These are phyloP conservation scores for Boletus pseudopeckii DNA, from an alignment of 768 basidiomycete genomes.

Conservation along the genomic window DNA sequence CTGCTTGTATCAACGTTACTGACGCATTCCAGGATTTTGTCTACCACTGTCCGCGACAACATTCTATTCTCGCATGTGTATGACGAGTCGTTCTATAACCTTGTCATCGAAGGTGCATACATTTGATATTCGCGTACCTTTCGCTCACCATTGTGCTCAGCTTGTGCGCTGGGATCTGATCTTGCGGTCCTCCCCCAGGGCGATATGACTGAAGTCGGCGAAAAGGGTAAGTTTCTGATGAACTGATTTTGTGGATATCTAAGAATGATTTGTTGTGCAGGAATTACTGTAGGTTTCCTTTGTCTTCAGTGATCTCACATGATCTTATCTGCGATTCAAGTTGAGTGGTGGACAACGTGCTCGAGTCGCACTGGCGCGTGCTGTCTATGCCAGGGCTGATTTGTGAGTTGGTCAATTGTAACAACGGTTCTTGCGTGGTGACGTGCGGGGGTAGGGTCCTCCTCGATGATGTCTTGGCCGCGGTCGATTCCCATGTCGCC, in stretches of 20 bases:
- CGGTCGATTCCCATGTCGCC: constrained; percentile 84
- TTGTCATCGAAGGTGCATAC: constrained; percentile 69
- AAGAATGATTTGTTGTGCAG: constrained; percentile 19
- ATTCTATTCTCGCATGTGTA: constrained; percentile 90
- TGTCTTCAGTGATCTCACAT: constrained; percentile 4
- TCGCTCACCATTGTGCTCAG: constrained; percentile 30
- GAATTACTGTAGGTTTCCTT: constrained; percentile 51
- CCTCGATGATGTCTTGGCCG: constrained; percentile 87
- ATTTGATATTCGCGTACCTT: not conserved
- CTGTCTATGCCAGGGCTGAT: constrained; percentile 90
- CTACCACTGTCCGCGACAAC: constrained; percentile 83
- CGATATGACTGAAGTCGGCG: constrained; percentile 82
- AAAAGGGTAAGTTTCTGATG: constrained; percentile 54
- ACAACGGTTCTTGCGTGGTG: not conserved
- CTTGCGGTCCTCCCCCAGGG: constrained; percentile 75
- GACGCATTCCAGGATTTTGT: constrained; percentile 60
- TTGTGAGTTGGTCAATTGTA: constrained; percentile 43
- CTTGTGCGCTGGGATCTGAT: constrained; percentile 84
- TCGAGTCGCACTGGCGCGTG: constrained; percentile 79
- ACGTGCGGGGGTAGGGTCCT: constrained; percentile 46
- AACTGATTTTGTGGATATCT: not conserved
- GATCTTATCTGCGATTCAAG: constrained; percentile 33
- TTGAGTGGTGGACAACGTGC: constrained; percentile 84
- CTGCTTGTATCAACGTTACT: not conserved
- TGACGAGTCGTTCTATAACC: constrained; percentile 78